phyloP scores from a whole-genome alignment of 352 stramenopile genomes.

The Blastocystis sp. region DNA sequence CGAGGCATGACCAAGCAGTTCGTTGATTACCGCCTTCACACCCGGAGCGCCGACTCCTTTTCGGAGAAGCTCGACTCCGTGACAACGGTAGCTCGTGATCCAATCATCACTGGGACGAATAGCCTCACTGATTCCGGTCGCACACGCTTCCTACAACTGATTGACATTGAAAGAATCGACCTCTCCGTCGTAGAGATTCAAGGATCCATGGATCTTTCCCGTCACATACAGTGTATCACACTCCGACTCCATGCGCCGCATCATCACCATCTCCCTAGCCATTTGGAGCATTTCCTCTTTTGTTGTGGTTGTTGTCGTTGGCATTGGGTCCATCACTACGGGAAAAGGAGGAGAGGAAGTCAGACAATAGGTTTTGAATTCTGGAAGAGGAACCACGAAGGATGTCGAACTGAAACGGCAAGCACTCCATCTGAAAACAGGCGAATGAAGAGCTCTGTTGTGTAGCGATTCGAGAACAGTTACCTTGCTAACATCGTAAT shows the following conservation, averaged over 20 bases:
- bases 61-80: conserved; percentile 87
- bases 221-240: conserved; percentile 52
- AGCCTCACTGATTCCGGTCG: conserved; percentile 86
- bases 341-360: background rate
- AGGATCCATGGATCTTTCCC: conserved; percentile 51
- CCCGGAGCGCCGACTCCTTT: conserved; percentile 78
- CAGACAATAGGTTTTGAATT: conserved; percentile 22
- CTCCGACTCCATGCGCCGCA: conserved; percentile 54
- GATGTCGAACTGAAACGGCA: conserved; percentile 42
- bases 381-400: conserved; percentile 22
- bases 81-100: conserved; percentile 98
- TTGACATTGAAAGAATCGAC: background rate
- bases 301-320: conserved; percentile 13
- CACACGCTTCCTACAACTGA: conserved; percentile 78
- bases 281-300: conserved; percentile 31
- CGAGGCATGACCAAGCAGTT: conserved; percentile 84
- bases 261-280: conserved; percentile 34
- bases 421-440: too few species aligned
- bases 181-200: conserved; percentile 51
- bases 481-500: too few species aligned
- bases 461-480: too few species aligned
- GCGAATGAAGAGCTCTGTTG: too few species aligned
- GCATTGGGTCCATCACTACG: conserved; percentile 13
- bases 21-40: conserved; percentile 75
- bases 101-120: conserved; percentile 85